A percentile compares a stretch with the other conserved stretches of the same genome.
phyloP scores from a whole-genome alignment of 1,139 yeast species.

The Pichia sp. region DNA sequence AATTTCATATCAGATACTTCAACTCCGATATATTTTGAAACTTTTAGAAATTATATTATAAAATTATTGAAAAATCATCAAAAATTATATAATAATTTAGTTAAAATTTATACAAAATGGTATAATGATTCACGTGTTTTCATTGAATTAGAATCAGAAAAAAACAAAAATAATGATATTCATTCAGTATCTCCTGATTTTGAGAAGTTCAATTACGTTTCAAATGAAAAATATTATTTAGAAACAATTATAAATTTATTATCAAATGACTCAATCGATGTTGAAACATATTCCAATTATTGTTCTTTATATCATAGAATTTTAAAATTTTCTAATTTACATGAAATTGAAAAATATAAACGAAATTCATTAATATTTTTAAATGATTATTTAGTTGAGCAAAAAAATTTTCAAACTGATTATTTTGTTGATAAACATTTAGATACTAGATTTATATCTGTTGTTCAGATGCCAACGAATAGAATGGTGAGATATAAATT shows the following conservation, averaged over 20 bases:
- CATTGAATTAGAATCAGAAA: background rate
- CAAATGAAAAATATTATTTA: slow-evolving; percentile 19
- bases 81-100: slow-evolving; percentile 23
- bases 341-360: slow-evolving; percentile 23
- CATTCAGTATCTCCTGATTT: slow-evolving; percentile 21
- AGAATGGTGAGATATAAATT: slow-evolving; percentile 47
- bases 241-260: slow-evolving; percentile 30
- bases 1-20: slow-evolving; percentile 28
- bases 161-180: background rate
- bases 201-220: slow-evolving; percentile 18
- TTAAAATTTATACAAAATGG: slow-evolving; percentile 18
- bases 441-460: slow-evolving; percentile 34
- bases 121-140: slow-evolving; percentile 16
- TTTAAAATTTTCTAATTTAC: slow-evolving; percentile 31
- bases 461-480: slow-evolving; percentile 48
- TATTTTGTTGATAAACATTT: slow-evolving; percentile 31
- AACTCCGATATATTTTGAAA: slow-evolving; percentile 29
- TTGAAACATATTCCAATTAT: slow-evolving; percentile 37
- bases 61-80: slow-evolving; percentile 30
- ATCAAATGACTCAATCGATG: slow-evolving; percentile 29
- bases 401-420: slow-evolving; percentile 30
- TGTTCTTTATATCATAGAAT: slow-evolving; percentile 39
- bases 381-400: slow-evolving; percentile 29
- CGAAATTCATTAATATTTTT: slow-evolving; percentile 21
- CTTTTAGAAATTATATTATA: slow-evolving; percentile 25